These are phyloP conservation scores for Trichoderma koningiopsis DNA, from an alignment of 2,329 filamentous ascomycete genomes.

Conservation along the genomic window DNA sequence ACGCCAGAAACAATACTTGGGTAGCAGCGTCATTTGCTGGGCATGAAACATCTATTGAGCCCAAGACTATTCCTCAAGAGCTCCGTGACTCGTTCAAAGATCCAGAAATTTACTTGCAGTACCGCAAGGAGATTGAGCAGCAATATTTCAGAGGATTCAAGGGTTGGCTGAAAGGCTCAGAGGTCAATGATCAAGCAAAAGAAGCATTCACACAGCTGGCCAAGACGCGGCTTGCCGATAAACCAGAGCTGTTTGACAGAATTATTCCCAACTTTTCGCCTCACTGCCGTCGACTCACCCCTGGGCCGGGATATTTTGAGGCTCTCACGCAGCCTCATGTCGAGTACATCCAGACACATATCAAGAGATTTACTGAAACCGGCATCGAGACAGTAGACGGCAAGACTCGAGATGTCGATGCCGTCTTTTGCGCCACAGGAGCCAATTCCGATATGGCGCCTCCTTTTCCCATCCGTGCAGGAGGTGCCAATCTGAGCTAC, in stretches of 20 bases:
- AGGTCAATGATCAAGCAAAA: constrained; percentile 51
- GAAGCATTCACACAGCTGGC: constrained; percentile 53
- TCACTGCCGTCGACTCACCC: constrained; percentile 65
- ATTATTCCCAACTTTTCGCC: constrained; percentile 65
- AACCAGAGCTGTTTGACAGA: constrained; percentile 57
- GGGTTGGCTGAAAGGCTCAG: constrained; percentile 55
- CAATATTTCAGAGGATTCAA: constrained; percentile 64
- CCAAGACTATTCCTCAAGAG: constrained; percentile 57
- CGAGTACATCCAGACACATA: constrained; percentile 59
- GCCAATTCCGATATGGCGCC: constrained; percentile 62
- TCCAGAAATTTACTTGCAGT: constrained; percentile 61
- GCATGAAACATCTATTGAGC: constrained; percentile 55
- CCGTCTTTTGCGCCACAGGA: constrained; percentile 69
- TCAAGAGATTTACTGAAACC: constrained; percentile 58
- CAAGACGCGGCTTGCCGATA: constrained; percentile 53
- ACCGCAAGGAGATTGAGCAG: constrained; percentile 58
- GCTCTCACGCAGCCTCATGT: constrained; percentile 64
- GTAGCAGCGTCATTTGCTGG: constrained; percentile 64
- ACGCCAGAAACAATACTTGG: constrained; percentile 67
- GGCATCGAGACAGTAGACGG: constrained; percentile 65
- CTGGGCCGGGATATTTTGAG: constrained; percentile 68
- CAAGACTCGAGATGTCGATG: constrained; percentile 58
- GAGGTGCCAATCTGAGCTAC: constrained; percentile 54
- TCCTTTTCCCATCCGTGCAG: constrained; percentile 60
- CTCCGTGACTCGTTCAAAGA: constrained; percentile 62